These are phyloP conservation scores for Gillenia trifoliata DNA, from an alignment of 306 rosid species.

Conservation along the genomic window DNA sequence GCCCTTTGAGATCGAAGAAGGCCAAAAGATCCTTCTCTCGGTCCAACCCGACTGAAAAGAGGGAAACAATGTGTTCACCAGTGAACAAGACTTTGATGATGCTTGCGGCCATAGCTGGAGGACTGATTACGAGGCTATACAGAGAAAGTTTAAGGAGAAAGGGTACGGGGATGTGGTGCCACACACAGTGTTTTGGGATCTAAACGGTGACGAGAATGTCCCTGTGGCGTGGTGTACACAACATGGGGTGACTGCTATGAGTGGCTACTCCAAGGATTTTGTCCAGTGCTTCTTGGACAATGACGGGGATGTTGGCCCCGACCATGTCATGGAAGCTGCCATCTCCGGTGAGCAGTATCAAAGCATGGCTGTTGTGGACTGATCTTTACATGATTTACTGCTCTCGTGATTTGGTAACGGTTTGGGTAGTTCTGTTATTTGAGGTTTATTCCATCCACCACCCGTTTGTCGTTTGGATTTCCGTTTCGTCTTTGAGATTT, in stretches of 20 bases:
- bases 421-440: background rate
- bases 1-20: too few species aligned
- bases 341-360: background rate
- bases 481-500: too few species aligned
- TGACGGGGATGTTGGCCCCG: background rate
- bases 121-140: constrained; percentile 50
- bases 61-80: constrained; percentile 47
- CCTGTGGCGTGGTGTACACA: background rate
- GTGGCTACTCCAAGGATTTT: background rate
- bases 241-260: background rate
- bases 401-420: background rate
- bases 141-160: constrained; percentile 40
- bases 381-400: background rate
- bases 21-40: too few species aligned
- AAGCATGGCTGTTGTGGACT: background rate
- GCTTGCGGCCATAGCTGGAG: constrained; percentile 43
- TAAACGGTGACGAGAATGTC: background rate
- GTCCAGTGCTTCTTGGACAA: background rate
- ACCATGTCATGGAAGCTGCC: background rate
- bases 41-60: too few species aligned
- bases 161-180: constrained; percentile 43
- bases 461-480: too few species aligned
- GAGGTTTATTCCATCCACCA: too few species aligned
- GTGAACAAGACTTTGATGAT: constrained; percentile 64
- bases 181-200: constrained; percentile 37